Evolutionary conservation across 805 yeast genomes (phyloP), one percentile per base, ranked within the genome.

Genomic region (Ogataea salicorniae): DNA sequence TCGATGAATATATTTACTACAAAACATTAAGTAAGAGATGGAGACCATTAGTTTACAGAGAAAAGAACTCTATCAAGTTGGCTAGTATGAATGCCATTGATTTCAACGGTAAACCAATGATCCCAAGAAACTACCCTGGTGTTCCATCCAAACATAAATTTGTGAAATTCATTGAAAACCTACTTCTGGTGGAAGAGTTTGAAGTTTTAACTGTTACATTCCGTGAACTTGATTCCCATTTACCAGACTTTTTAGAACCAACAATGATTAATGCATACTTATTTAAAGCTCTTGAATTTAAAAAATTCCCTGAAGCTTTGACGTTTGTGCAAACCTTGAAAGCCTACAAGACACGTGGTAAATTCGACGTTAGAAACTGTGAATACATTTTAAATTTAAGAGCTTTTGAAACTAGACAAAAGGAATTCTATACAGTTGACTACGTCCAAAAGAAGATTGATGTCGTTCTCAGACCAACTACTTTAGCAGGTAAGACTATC

Each of bases 1-100:
- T 65, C 20, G 68, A 65, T 43, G 64, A 60, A n/a, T 65, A 53
- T 35, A 49, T 57, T 17, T 58, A 63, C 42, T 59, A 43, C 49
- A 49, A 53, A 20, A 43, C 61, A 9, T 37, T 63, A 13, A 53
- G 59, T 2, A 53, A 57, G 18, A 54, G 51, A 36, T 51, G 58
- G 53, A 55, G 47, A 36, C 56, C 59, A 1, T 43, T 57, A 17
- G 62, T 62, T 13, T 64, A 60, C 39, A 56, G 63, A 41, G 39
- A 47, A 14, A 57, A 52, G 29, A 59, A 60, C 45, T 56, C 60
- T 2, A 58, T 56, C 22, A 33, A 17, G 4, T 41, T 60, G 34
- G 44, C 46, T 6, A 50, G 64, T 8, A 37, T 54, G 40, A 53
- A 61, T 39, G 55, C 56, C 11, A 50, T 55, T 7, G 63, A 60